These are phyloP conservation scores for Fusarium goolgardi DNA, from an alignment of 2,329 filamentous ascomycete genomes.

Conservation along the genomic window DNA sequence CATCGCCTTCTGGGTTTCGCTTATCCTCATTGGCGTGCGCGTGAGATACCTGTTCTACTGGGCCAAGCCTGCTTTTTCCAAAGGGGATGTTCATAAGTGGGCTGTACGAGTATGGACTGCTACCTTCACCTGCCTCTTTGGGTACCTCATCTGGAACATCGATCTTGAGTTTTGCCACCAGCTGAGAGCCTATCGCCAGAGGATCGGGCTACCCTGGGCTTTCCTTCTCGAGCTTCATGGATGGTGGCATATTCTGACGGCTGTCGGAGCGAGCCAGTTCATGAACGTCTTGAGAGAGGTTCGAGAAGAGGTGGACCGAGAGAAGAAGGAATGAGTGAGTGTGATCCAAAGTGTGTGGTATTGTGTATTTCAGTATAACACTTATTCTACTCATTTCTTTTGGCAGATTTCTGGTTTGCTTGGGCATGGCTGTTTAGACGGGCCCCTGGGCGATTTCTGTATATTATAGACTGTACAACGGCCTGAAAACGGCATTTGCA, in stretches of 20 bases:
- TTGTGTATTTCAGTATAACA: neutral
- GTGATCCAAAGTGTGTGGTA: neutral
- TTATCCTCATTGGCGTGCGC: slow-evolving; percentile 51
- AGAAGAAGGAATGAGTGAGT: slow-evolving; percentile 31
- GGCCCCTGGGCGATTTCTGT: neutral
- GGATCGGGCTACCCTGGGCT: slow-evolving; percentile 65
- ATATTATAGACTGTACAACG: slow-evolving; percentile 10
- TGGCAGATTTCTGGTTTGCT: neutral
- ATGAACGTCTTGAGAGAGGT: slow-evolving; percentile 51
- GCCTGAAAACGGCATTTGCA: neutral
- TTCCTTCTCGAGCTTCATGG: slow-evolving; percentile 70
- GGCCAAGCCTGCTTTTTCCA: slow-evolving; percentile 46
- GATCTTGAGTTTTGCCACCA: slow-evolving; percentile 64
- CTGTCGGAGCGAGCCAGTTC: slow-evolving; percentile 61
- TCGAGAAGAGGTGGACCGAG: slow-evolving; percentile 35
- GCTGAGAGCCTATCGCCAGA: slow-evolving; percentile 58
- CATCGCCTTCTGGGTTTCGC: slow-evolving; percentile 51
- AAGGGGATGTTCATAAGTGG: slow-evolving; percentile 45
- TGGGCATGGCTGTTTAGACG: neutral
- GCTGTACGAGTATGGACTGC: slow-evolving; percentile 47
- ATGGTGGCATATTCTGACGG: slow-evolving; percentile 73
- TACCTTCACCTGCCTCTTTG: slow-evolving; percentile 53
- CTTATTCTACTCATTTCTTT: neutral
- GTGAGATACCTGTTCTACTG: slow-evolving; percentile 52
- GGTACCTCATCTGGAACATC: slow-evolving; percentile 67